Conservation (phyloP, 140 eudicot genomes). For the Senecio squalidus region DNA sequence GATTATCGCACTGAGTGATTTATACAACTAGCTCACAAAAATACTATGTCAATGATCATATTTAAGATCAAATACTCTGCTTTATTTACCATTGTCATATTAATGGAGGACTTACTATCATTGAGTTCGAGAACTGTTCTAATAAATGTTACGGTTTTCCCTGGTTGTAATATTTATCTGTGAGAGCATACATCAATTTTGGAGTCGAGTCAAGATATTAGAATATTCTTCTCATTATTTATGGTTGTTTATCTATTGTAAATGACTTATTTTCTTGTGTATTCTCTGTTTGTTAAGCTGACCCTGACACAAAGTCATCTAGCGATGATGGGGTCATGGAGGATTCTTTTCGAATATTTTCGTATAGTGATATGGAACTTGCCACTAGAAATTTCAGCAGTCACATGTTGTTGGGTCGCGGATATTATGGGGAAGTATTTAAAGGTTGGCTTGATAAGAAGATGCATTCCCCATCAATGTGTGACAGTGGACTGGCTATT, state of each 20-base stretch:
- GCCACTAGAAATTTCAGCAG: slow-evolving; percentile 27
- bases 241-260: background rate
- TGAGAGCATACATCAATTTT: background rate
- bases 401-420: slow-evolving; percentile 16
- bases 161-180: background rate
- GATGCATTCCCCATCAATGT: slow-evolving; percentile 10
- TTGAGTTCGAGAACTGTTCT: background rate
- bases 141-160: too few relatives aligned
- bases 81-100: background rate
- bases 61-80: background rate
- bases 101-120: background rate
- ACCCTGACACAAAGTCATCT: background rate
- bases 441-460: slow-evolving; percentile 28
- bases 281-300: slow-evolving; percentile 11
- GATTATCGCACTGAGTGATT: background rate
- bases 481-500: slow-evolving; percentile 17
- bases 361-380: slow-evolving; percentile 15
- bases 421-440: slow-evolving; percentile 14
- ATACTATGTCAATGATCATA: background rate
- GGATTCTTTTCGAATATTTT: slow-evolving; percentile 10
- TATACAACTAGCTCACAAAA: background rate
- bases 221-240: background rate
- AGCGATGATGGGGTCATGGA: background rate
- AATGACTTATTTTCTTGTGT: background rate
- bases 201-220: background rate